Base-by-base conservation (phyloP, 202 grass and related monocot genomes). In the Musa balbisiana region DNA sequence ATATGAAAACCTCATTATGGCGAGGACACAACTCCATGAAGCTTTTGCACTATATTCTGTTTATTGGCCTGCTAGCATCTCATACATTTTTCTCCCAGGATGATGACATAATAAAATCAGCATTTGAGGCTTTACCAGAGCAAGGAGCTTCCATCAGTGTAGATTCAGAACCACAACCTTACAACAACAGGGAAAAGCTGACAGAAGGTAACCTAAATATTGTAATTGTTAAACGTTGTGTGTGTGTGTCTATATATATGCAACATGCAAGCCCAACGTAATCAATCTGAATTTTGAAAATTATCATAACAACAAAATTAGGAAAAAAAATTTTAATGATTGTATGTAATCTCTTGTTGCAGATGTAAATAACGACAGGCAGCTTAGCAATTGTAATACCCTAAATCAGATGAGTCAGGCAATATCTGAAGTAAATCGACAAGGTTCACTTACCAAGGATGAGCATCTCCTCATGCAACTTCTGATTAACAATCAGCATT, bases 401-500 rank as follows among this genome's bases (percentile, higher is more conserved):
- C 55, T 27, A 52, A 68, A 69, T 51, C 55, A 13, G 73, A 84
- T 89, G 88, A 66, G 54, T 52, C 49, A 10, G 43, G 75, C 0
- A 51, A 84, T 33, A 70, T 81, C 43, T 85, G 63, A 80, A 80
- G 69, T 55, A 75, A 59, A 59, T 25, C 22, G 15, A 67, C 69
- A 74, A 20, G 81, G 83, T 83, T 83, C 73, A 51, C 88, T 90
- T 27, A 92, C 88, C 67, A 71, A 90, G 20, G 87, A 90, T 23
- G 91, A 90, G 10, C 76, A 76, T 22, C 16, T 92, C 52, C 91
- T 99, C 11, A 79, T 27, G 52, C 77, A 80, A 72, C 51, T 83
- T 74, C 27, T 99, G 73, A 67, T 84, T 1, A 85, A 85, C 68
- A 89, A 94, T 82, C 80, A 80, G 3, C 86, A 94, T 60, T 85